Percentiles rank a stretch among this genome's conserved stretches.
These are phyloP conservation scores for Aspergillus brasiliensis DNA, from an alignment of 2,329 filamentous ascomycete genomes.

Conservation along the genomic window DNA sequence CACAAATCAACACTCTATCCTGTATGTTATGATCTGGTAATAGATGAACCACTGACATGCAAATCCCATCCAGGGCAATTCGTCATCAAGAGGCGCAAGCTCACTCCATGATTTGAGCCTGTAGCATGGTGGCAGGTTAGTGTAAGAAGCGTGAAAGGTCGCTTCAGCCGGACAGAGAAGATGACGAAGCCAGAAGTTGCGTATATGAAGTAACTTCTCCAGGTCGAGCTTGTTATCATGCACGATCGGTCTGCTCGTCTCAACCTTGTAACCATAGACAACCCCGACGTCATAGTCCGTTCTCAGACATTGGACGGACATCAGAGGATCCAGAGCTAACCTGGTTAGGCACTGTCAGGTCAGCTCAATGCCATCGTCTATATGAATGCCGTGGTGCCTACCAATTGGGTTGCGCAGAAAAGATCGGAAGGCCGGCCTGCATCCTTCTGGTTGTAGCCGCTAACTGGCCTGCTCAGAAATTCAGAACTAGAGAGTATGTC, in stretches of 20 bases:
- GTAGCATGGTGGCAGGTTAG: slow-evolving; percentile 13
- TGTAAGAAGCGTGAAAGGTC: slow-evolving; percentile 30
- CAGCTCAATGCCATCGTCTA: neutral
- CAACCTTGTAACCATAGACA: slow-evolving; percentile 29
- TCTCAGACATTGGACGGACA: slow-evolving; percentile 27
- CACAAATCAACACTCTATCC: slow-evolving; percentile 2
- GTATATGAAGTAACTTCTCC: slow-evolving; percentile 38
- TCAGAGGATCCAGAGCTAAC: slow-evolving; percentile 33
- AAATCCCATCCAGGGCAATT: slow-evolving; percentile 36
- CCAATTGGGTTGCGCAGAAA: slow-evolving; percentile 35
- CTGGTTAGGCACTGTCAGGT: slow-evolving; percentile 34
- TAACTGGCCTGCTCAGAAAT: slow-evolving; percentile 29
- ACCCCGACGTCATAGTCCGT: slow-evolving; percentile 34
- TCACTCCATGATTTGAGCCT: slow-evolving; percentile 25
- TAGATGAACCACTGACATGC: slow-evolving; percentile 29
- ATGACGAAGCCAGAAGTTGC: slow-evolving; percentile 48
- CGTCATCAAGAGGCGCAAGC: slow-evolving; percentile 14
- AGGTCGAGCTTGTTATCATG: slow-evolving; percentile 29
- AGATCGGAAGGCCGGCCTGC: slow-evolving; percentile 21
- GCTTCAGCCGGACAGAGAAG: slow-evolving; percentile 32
- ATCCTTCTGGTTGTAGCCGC: slow-evolving; percentile 14
- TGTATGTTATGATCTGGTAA: neutral
- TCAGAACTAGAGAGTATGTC: slow-evolving; percentile 19
- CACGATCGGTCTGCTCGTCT: slow-evolving; percentile 17
- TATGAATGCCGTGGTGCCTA: slow-evolving; percentile 11